Percentiles rank a stretch among this genome's conserved stretches.
Evolutionary conservation across 1,284 basidiomycete species (phyloP).

Genomic region (Sporisorium exsertum): DNA sequence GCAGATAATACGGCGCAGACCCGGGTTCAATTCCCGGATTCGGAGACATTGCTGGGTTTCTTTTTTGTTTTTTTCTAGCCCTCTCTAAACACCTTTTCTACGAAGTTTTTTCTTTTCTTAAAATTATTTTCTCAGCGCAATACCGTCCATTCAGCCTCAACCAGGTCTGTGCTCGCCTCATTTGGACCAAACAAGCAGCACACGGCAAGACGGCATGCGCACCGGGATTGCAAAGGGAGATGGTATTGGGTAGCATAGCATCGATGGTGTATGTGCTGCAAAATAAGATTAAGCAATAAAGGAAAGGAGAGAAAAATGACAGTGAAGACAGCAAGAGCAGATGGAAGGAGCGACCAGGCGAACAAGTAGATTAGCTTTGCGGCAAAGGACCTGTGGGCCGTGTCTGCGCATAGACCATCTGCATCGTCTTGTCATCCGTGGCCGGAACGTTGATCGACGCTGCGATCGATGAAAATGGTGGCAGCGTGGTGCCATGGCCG

Average conservation of each 20-base stretch:
- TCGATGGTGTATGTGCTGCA: constrained; percentile 21
- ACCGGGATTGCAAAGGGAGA: constrained; percentile 6
- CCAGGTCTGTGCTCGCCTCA: background rate
- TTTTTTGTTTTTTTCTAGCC: constrained; percentile 8
- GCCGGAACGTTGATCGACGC: constrained; percentile 42
- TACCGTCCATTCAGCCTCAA: background rate
- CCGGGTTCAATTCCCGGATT: constrained; percentile 62
- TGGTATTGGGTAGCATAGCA: constrained; percentile 35
- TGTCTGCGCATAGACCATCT: constrained; percentile 44
- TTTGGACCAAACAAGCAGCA: background rate
- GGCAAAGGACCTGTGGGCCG: constrained; percentile 25
- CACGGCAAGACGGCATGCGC: background rate
- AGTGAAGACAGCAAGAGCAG: background rate
- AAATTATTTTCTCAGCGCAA: background rate
- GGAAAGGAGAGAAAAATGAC: constrained; percentile 1
- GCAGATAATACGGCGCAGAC: constrained; percentile 50
- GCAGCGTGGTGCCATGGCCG: constrained; percentile 44
- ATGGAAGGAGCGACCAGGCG: background rate
- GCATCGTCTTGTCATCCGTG: constrained; percentile 32
- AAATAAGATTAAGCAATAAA: constrained; percentile 29
- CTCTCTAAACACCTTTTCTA: constrained; percentile 2
- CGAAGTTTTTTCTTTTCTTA: background rate
- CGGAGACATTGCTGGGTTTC: constrained; percentile 15
- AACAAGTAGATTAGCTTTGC: constrained; percentile 18
- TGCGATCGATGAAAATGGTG: constrained; percentile 59